Percentiles rank a stretch among this genome's conserved stretches.
Evolutionary conservation across 441 rosid species (phyloP).

Genomic region (Geranium incanum): DNA sequence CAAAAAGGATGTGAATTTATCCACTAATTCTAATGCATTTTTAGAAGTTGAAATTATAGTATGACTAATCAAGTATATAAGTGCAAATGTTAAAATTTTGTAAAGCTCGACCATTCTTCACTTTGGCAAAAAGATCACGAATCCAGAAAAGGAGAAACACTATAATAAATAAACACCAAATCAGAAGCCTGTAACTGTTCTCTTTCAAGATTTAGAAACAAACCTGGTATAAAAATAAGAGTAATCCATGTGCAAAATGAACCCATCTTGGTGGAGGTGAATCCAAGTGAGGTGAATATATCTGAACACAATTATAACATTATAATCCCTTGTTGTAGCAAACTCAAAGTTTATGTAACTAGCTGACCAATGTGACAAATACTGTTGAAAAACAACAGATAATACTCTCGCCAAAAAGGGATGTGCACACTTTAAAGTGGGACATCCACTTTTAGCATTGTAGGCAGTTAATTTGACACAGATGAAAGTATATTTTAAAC

Average conservation of each 20-base stretch:
- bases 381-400: not conserved
- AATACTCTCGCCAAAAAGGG: not conserved
- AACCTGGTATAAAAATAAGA: constrained; percentile 94
- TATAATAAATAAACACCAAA: constrained; percentile 12
- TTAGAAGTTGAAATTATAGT: not conserved
- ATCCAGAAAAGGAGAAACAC: not conserved
- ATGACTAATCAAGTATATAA: not conserved
- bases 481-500: not conserved
- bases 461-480: not conserved
- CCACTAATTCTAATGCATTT: not conserved
- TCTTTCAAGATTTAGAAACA: constrained; percentile 15
- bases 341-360: not conserved
- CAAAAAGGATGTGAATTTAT: not conserved
- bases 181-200: not conserved
- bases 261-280: constrained; percentile 97
- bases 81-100: not conserved
- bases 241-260: constrained; percentile 84
- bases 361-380: not conserved
- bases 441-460: not conserved
- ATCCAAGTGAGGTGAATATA: constrained; percentile 86
- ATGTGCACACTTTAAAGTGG: not conserved
- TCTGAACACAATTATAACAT: constrained; percentile 31
- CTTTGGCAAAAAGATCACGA: not conserved
- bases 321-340: not conserved
- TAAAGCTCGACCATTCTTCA: not conserved